Evolutionary conservation across 345 rosid species (phyloP).

Genomic region (Lepidium didymum): DNA sequence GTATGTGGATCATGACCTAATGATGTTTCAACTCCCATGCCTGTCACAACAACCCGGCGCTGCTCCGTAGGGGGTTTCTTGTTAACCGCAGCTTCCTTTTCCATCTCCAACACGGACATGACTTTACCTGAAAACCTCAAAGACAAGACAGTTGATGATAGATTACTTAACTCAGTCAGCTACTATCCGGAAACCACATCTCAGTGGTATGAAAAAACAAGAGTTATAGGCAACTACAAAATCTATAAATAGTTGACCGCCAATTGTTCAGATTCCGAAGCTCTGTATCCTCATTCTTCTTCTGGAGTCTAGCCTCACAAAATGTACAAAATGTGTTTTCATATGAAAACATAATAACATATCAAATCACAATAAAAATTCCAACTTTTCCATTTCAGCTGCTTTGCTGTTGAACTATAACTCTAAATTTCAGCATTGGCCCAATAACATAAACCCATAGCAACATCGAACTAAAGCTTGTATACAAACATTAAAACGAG

Average conservation of each 20-base stretch:
- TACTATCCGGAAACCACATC: conserved; percentile 4
- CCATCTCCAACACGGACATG: conserved; percentile 59
- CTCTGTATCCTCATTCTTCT: background rate
- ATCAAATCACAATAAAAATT: background rate
- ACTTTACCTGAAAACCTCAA: conserved; percentile 52
- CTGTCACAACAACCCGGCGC: conserved; percentile 89
- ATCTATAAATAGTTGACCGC: background rate
- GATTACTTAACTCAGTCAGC: background rate
- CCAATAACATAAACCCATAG: background rate
- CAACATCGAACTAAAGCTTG: background rate
- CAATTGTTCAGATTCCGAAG: background rate
- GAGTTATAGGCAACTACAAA: background rate
- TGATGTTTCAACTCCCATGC: conserved; percentile 86
- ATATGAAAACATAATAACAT: background rate
- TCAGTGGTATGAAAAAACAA: background rate
- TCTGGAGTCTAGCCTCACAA: background rate
- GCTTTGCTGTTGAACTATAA: no score
- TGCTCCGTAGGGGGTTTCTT: conserved; percentile 60
- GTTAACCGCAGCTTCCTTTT: conserved; percentile 41
- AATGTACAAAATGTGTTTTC: background rate
- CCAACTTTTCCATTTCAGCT: conserved; percentile 10
- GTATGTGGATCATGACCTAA: conserved; percentile 74
- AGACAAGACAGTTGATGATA: no score
- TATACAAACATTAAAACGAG: background rate
- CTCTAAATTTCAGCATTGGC: background rate